Base-by-base conservation (phyloP, 2,329 filamentous ascomycete species). In the Ascochyta koolunga region DNA sequence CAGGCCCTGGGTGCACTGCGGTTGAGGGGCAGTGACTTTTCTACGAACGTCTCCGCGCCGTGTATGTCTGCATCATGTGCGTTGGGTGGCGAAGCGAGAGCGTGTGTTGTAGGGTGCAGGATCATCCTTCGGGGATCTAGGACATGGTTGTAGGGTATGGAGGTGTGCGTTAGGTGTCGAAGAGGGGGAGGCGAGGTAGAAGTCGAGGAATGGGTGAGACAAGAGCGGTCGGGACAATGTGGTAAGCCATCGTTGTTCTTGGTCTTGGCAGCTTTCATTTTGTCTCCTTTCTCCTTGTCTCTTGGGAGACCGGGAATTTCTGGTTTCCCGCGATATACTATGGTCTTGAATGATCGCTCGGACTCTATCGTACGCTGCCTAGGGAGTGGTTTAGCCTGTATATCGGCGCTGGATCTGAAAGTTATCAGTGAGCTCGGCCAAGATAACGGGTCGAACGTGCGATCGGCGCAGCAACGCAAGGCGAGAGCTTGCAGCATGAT, bases 41-140 rank as follows among this genome's bases (percentile, higher is more conserved):
- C 27, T n/a, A 33, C 33, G 49, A 40, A 54, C 35, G 56, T 36
- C 25, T 61, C 56, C 58, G 58, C 60, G 45, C 54, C 51, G 60
- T 63, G 58, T 61, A 63, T 41, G 56, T 27, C 40, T 46, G 19
- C 31, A 50, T 47, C 48, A 32, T 21, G 31, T 38, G 41, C 29
- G 22, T 18, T 38, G 36, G 58, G 38, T 56, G 56, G 56, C 47
- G 58, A 54, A 45, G 48, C 53, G 50, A 58, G 50, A 40, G 15
- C 35, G 24, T 22, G 39, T 8, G 24, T 36, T 36, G 11, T 5
- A 15, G 21, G 22, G 38, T 29, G 21, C 31, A 22, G 10, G 33
- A 22, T 38, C 24, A n/a, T 22, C 33, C 24, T 38, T 38, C 25
- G 35, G 25, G 13, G 10, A 18, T 31, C n/a, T 8, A 22, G 15